Base-by-base conservation (phyloP, 2,329 filamentous ascomycete species). In the Fusarium papillatum region DNA sequence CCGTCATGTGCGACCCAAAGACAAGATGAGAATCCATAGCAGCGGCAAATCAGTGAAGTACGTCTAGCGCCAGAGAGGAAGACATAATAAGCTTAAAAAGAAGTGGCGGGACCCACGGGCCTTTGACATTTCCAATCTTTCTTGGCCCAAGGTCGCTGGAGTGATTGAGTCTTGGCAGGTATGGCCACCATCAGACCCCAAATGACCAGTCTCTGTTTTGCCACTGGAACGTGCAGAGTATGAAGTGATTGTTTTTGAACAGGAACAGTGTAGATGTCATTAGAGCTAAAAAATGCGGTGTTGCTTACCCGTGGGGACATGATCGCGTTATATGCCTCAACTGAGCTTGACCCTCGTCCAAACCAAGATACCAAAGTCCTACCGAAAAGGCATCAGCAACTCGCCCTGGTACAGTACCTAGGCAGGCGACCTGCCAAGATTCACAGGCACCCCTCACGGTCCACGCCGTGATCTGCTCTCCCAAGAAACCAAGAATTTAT, bases 81-180 rank as follows among this genome's bases (percentile, higher is more conserved):
- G 46, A 36, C 63, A 57, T 46, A 65, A 55, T 65, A 65, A 65
- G 63, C 63, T 65, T 65, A 65, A 65, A 64, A 65, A 41, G 34
- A 36, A 57, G 48, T 38, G 63, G 48, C 63, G 62, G 62, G 41
- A 34, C 53, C 53, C 50, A 57, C 50, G 50, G 50, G 29, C 29
- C 31, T 34, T 34, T 31, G 50, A n/a, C 17, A 29, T 53, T 26
- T 24, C 61, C 36, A 16, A 16, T 38, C 14, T 38, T 38, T 10
- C 46, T 41, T 62, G 59, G 26, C 59, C 59, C 17, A 43, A 31
- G 38, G 59, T 62, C 19, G 36, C 24, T 43, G 24, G 59, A 34
- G 53, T 57, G 53, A 34, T 57, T 57, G 29, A 19, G 29, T 34
- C 13, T 34, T 57, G 53, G 29, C 53, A 38, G 19, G 53, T 57